Percentiles rank a stretch among this genome's conserved stretches.
Evolutionary conservation across 768 basidiomycete genomes (phyloP).

Genomic region (Melanogaster broomeanus): DNA sequence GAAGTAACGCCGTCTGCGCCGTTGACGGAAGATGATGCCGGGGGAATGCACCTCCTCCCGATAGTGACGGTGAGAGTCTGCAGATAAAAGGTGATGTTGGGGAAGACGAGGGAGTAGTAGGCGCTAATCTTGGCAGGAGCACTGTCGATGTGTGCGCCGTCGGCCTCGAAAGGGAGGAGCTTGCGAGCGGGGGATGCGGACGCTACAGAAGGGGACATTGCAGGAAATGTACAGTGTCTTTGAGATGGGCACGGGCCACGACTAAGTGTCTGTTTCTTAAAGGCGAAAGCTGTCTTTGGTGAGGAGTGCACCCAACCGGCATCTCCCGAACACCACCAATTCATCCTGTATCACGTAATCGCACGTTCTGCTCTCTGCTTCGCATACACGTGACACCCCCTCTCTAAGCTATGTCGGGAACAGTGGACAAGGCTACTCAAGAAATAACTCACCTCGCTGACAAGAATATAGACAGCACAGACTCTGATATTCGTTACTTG

Average conservation of each 20-base stretch:
- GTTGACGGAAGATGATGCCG: conserved; percentile 53
- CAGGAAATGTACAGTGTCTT: conserved; percentile 7
- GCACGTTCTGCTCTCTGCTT: conserved; percentile 6
- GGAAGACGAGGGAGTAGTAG: conserved; percentile 93
- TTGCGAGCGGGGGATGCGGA: conserved; percentile 8
- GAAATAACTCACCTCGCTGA: conserved; percentile 62
- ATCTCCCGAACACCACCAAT: conserved; percentile 6
- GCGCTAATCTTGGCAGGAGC: conserved; percentile 82
- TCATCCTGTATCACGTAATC: conserved; percentile 15
- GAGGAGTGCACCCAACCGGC: conserved; percentile 12
- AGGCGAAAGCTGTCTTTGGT: background rate
- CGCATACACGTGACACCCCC: background rate
- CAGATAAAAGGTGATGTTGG: conserved; percentile 94
- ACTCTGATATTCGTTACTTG: conserved; percentile 69
- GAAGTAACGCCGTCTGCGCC: conserved; percentile 41
- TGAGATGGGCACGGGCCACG: background rate
- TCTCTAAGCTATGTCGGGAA: conserved; percentile 12
- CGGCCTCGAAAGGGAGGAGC: conserved; percentile 2
- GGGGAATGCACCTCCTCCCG: conserved; percentile 80
- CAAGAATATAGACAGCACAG: conserved; percentile 61
- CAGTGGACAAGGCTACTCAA: conserved; percentile 39
- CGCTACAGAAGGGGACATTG: conserved; percentile 26
- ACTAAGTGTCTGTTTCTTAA: background rate
- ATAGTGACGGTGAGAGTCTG: conserved; percentile 94
- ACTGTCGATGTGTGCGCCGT: conserved; percentile 13